Base-by-base conservation (phyloP, 140 eudicot species). In the Senecio squalidus region DNA sequence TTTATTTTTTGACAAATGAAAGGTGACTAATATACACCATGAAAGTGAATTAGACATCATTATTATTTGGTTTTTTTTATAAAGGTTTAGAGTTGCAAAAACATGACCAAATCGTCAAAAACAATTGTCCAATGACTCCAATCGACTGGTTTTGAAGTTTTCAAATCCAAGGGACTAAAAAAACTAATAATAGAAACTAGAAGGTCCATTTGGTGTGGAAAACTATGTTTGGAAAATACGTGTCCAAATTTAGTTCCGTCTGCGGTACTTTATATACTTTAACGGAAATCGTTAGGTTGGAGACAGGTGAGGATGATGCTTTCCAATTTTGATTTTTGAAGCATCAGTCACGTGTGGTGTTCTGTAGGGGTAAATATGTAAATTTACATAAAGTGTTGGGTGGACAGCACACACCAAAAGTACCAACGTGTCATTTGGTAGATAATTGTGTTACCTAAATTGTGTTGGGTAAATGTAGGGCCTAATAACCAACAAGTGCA, bases 301-400 rank as follows among this genome's bases (percentile, higher is more conserved):
- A 38, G 74, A 58, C 67, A 48, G 67, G 43, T 68, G 29, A 60
- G 53, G 25, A 26, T 13, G 13, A 33, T 5, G 6, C 31, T 6
- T 28, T n/a, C n/a, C n/a, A 44, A 56, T 70, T 60, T 61, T 51
- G 48, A 28, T 60, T 38, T 48, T 52, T n/a, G 50, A 60, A 61
- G 70, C 66, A 71, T 64, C 53, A 55, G 47, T 72, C 77, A 72
- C 72, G 77, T 72, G 77, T 63, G 36, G 66, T 62, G 76, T 71
- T 71, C 43, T 58, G 50, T 71, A 51, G 60, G 52, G 39, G 66
- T 14, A 26, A 61, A 45, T 5, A 4, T 6, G 56, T 60, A 60
- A 60, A 10, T 62, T 4, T 3, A 10, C 55, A 33, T 13, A 4
- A 2, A 14, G 2, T 5, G 66, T 72, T 70, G 53, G 77, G 72